Evolutionary conservation across 148 eudicot species (phyloP), one percentile per base, ranked within the genome.

Genomic region (Nyssa sinensis): DNA sequence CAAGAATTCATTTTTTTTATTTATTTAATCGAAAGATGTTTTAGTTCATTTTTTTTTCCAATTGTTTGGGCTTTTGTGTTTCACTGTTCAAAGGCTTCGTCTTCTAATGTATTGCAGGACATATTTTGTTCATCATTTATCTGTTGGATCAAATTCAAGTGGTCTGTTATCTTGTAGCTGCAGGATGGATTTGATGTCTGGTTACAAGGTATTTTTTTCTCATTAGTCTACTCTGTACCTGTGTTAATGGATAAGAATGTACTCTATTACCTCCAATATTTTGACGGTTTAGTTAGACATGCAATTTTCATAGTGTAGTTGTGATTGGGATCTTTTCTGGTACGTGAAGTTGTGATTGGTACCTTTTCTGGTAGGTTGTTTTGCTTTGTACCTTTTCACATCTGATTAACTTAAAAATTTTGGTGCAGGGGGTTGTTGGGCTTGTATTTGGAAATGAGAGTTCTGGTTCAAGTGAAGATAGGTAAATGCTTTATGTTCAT

Each of bases 361-460:
- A n/a, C n/a, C n/a, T n/a, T n/a, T n/a, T n/a, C n/a, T n/a, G n/a
- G n/a, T n/a, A n/a, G n/a, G n/a, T n/a, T n/a, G 12, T 41, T 12
- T 35, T 21, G 27, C 2, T 58, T 19, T 6, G 35, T 29, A 41
- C 29, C 29, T 25, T 25, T 30, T 71, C 7, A 55, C 25, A 1
- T 71, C n/a, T 37, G 58, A 34, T 30, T 55, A 39, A 64, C 2
- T 55, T 49, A 0, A 72, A 72, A 67, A 58, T 72, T 70, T 81
- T 80, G 5, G 62, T 83, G 75, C 96, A 95, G 89, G 98, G 94
- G 66, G 92, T 90, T 68, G 97, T 95, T 72, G 96, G 94, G 60
- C 96, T 85, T 78, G 93, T 95, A 51, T 93, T 95, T 75, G 92
- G 98, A 72, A 92, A 87, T 80, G 98, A 92, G 57, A 84, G 86